phyloP scores from a whole-genome alignment of 345 rosid species.

The Reutealis trisperma region DNA sequence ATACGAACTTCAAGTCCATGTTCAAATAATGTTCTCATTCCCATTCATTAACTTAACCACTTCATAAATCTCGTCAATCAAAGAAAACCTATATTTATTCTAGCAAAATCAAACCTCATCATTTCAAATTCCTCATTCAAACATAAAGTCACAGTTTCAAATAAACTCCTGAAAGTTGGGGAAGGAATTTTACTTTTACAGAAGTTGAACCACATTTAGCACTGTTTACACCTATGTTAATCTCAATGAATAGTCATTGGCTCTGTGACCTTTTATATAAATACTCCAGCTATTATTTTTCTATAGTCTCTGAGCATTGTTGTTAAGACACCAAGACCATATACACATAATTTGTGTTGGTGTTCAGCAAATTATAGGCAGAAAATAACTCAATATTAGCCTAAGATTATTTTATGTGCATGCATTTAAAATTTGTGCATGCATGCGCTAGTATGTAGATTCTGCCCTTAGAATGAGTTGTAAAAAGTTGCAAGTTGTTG shows the following conservation, averaged over 20 bases:
- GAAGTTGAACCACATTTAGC: neutral
- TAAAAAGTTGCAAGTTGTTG: neutral
- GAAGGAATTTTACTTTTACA: neutral
- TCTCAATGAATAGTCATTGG: no score
- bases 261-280: no score
- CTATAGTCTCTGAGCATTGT: neutral
- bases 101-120: neutral
- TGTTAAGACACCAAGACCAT: neutral
- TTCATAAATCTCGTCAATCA: neutral
- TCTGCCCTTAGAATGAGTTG: neutral
- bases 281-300: neutral
- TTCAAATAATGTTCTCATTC: neutral
- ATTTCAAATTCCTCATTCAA: neutral
- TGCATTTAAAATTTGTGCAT: neutral
- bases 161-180: neutral
- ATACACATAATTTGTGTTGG: neutral
- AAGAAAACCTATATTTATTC: neutral
- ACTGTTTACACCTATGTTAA: neutral
- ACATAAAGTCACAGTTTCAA: neutral
- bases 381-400: neutral
- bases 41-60: no score
- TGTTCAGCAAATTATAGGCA: neutral
- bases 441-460: neutral
- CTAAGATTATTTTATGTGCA: neutral
- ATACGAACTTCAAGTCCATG: neutral